Percentiles rank a stretch among this genome's conserved stretches.
Conservation (phyloP, 208 protist genomes). For the Leishmania amazonensis region DNA sequence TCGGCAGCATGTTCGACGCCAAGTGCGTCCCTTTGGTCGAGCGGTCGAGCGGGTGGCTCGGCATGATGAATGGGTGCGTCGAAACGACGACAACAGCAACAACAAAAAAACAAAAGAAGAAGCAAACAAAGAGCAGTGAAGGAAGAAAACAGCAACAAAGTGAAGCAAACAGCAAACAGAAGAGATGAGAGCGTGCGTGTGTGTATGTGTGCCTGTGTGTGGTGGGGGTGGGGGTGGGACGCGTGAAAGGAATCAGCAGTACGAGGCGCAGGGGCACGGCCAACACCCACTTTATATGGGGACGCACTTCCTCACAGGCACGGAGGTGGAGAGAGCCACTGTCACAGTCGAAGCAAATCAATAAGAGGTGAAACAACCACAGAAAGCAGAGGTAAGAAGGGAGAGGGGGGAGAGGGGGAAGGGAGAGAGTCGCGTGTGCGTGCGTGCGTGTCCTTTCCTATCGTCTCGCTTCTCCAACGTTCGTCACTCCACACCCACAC, state of each 20-base stretch:
- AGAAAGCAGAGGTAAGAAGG: no score
- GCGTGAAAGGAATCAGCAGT: not conserved
- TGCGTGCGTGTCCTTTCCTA: no score
- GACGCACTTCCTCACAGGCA: no score
- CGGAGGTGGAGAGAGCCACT: no score
- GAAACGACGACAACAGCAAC: not conserved
- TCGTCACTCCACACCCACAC: no score
- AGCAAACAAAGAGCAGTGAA: not conserved
- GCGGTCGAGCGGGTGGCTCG: not conserved
- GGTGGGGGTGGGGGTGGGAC: not conserved
- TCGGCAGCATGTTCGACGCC: not conserved
- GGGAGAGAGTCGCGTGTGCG: no score
- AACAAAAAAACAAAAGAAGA: not conserved
- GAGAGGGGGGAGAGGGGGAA: no score
- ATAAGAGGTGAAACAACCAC: no score
- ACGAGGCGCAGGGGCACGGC: not conserved
- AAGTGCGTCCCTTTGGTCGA: not conserved
- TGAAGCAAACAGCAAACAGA: not conserved
- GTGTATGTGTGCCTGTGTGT: not conserved
- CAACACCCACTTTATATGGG: not conserved
- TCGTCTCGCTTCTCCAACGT: no score
- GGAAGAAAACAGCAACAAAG: no score
- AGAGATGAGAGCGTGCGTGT: not conserved
- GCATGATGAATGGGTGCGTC: not conserved
- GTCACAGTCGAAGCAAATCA: no score